Percentiles rank a stretch among this genome's conserved stretches.
phyloP scores from a whole-genome alignment of 768 basidiomycete genomes.

The Xerocomus potaroensis region DNA sequence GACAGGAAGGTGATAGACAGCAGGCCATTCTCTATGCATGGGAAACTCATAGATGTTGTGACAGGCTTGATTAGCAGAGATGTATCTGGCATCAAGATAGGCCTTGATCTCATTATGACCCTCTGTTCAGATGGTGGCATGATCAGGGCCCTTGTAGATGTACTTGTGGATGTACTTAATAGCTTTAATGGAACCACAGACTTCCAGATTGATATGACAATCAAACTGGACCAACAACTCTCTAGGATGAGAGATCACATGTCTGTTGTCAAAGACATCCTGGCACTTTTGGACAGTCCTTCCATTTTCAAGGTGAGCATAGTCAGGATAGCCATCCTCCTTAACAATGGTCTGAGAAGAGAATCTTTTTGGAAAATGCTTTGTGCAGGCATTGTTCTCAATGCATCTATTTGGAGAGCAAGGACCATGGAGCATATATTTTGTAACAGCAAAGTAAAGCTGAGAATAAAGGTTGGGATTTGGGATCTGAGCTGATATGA shows the following conservation, averaged over 20 bases:
- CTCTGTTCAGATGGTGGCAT: not conserved
- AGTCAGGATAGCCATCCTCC: conserved; percentile 37
- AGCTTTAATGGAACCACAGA: no score
- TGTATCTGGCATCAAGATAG: conserved; percentile 5
- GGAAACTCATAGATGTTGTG: conserved; percentile 4
- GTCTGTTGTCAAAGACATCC: not conserved
- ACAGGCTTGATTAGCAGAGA: not conserved
- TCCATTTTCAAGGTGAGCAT: conserved; percentile 33
- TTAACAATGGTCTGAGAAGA: conserved; percentile 30
- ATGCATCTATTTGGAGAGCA: not conserved
- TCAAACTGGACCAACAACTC: not conserved
- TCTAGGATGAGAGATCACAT: not conserved
- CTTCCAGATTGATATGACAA: no score
- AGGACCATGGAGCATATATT: not conserved
- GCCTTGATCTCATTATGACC: not conserved
- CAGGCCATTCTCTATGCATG: conserved; percentile 3
- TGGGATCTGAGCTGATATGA: not conserved
- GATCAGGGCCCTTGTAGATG: no score
- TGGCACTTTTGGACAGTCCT: conserved; percentile 16
- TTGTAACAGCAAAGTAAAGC: not conserved
- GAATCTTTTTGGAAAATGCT: conserved; percentile 28
- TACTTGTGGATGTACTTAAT: no score
- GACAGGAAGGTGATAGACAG: conserved; percentile 1
- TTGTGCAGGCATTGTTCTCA: not conserved
- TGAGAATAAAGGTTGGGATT: not conserved